A percentile compares a stretch with the other conserved stretches of the same genome.
These are phyloP conservation scores for Sclerotinia borealis DNA, from an alignment of 2,329 filamentous ascomycete species.

Conservation along the genomic window DNA sequence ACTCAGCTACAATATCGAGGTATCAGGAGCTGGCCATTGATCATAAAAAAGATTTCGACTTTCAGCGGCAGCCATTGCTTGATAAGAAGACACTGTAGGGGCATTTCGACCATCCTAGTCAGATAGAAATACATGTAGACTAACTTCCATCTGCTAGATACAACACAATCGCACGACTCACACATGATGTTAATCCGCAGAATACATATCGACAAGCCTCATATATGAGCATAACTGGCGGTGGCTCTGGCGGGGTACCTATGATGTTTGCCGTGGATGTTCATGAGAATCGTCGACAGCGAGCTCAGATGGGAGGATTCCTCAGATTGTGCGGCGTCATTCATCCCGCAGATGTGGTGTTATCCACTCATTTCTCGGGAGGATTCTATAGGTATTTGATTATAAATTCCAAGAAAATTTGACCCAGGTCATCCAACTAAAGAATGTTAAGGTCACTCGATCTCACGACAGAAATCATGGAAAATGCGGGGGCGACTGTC, in stretches of 20 bases:
- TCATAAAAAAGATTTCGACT: not conserved
- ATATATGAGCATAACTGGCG: not conserved
- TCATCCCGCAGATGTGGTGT: not conserved
- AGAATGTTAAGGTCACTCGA: not conserved
- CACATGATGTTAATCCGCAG: not conserved
- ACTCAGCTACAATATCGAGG: not conserved
- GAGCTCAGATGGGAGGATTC: not conserved
- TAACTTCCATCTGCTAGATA: not conserved
- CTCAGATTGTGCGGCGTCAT: not conserved
- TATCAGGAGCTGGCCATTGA: not conserved
- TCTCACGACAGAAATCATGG: not conserved
- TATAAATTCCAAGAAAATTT: not conserved
- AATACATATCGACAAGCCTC: not conserved
- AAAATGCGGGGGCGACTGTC: not conserved
- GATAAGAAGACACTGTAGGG: not conserved
- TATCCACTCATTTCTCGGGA: not conserved
- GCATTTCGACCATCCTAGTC: not conserved
- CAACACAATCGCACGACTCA: not conserved
- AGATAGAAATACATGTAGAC: not conserved
- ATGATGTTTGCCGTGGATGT: slow-evolving; percentile 4
- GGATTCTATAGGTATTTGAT: not conserved
- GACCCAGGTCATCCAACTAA: not conserved
- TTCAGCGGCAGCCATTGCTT: not conserved
- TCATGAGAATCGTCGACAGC: slow-evolving; percentile 3
- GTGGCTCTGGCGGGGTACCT: not conserved